These are phyloP conservation scores for Phytopythium helicoides DNA, from an alignment of 352 stramenopile genomes.

Conservation along the genomic window DNA sequence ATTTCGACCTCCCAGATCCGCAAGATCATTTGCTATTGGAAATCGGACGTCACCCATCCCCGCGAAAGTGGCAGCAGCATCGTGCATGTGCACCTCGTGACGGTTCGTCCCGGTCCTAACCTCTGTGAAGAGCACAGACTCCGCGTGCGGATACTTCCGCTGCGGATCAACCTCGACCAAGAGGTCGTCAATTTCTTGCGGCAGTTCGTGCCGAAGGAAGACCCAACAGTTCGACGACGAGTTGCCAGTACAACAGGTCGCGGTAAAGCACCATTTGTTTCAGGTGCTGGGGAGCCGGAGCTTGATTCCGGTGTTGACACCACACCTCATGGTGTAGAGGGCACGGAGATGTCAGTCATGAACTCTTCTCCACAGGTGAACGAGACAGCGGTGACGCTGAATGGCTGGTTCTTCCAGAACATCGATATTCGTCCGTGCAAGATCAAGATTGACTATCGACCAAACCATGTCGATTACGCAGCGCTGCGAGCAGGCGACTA, in stretches of 20 bases:
- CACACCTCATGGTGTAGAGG: constrained; percentile 15
- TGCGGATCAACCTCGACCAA: constrained; percentile 86
- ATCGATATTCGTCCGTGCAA: constrained; percentile 87
- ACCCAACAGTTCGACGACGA: constrained; percentile 16
- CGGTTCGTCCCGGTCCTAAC: constrained; percentile 69
- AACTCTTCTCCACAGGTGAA: constrained; percentile 15
- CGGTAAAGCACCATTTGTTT: constrained; percentile 4
- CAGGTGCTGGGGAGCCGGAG: constrained; percentile 7
- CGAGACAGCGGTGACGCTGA: constrained; percentile 45
- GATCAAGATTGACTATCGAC: constrained; percentile 90
- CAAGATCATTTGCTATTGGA: constrained; percentile 91
- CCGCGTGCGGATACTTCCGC: constrained; percentile 66
- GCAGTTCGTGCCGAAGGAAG: constrained; percentile 69
- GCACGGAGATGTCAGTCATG: constrained; percentile 51
- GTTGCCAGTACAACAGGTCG: constrained; percentile 5
- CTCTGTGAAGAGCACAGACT: constrained; percentile 83
- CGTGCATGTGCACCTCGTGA: constrained; percentile 77
- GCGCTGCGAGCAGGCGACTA: constrained; percentile 82
- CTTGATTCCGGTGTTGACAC: constrained; percentile 29
- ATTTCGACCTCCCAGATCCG: constrained; percentile 89
- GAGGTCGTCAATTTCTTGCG: constrained; percentile 86
- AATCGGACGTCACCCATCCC: constrained; percentile 77
- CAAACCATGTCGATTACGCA: constrained; percentile 85
- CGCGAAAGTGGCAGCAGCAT: constrained; percentile 85
- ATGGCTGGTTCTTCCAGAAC: constrained; percentile 85